Conservation (phyloP, 1,139 yeast genomes). For the Kodamaea ohmeri region DNA sequence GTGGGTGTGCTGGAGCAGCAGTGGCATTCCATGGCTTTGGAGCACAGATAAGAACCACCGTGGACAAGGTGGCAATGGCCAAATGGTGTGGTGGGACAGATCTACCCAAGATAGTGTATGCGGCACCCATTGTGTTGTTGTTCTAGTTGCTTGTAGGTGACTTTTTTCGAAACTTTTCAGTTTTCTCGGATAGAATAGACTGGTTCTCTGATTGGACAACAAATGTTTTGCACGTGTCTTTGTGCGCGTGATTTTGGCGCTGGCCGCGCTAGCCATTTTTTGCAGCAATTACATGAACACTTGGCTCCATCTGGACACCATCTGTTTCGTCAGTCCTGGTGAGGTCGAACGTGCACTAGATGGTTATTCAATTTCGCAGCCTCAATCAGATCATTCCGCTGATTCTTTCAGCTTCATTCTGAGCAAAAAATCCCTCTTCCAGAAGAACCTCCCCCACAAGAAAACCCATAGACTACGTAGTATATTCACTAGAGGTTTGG, state of each 20-base stretch:
- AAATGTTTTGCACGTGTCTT: constrained; percentile 9
- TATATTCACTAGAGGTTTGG: not conserved
- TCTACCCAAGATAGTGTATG: constrained; percentile 75
- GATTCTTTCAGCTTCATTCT: constrained; percentile 3
- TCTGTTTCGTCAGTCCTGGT: constrained; percentile 1
- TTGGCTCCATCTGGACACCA: constrained; percentile 3
- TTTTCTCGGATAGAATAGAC: constrained; percentile 8
- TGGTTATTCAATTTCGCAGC: no score
- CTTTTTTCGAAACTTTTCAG: constrained; percentile 9
- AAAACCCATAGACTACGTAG: not conserved
- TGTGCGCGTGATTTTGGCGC: constrained; percentile 3
- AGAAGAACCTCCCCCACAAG: not conserved
- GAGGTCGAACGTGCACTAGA: constrained; percentile 10
- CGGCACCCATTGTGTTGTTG: constrained; percentile 62
- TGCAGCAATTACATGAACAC: constrained; percentile 7
- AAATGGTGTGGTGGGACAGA: constrained; percentile 71
- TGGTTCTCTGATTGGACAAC: constrained; percentile 14
- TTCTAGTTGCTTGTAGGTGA: constrained; percentile 5
- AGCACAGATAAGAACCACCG: constrained; percentile 52
- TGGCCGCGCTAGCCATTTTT: constrained; percentile 1
- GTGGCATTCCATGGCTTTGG: constrained; percentile 72
- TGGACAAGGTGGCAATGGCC: constrained; percentile 66
- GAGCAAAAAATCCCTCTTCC: no score
- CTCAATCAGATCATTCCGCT: no score
- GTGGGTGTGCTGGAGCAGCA: constrained; percentile 55